Evolutionary conservation across 148 eudicot genomes (phyloP), one percentile per base, ranked within the genome.

Genomic region (Silene conica): DNA sequence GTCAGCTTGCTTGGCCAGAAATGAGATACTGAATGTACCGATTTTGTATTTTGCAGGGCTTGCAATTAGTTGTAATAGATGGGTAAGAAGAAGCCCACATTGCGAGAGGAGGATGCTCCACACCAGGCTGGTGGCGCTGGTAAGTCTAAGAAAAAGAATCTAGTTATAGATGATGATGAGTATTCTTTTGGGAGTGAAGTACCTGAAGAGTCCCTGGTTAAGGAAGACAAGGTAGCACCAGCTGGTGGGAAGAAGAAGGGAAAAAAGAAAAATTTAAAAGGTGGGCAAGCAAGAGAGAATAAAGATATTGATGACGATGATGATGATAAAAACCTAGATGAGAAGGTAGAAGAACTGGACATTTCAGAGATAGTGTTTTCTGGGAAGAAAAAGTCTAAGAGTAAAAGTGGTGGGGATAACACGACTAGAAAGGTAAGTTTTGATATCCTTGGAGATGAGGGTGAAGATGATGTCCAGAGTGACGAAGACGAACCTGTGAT

Each of bases 151-250:
- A 92, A 87, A 85, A 91, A 90, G 86, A 79, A 84, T 25, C 34
- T 73, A 41, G 81, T 81, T 21, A 87, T 90, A 73, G 89, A 86
- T 65, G 98, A 93, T 70, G 97, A 92, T 82, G 97, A 92, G 72
- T 92, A 90, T 72, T 83, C 87, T 0, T 31, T 90, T 43, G 96
- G 81, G 65, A 82, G 83, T 15, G 90, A 86, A 67, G 1, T 84
- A 25, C 75, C 86, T 0, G 93, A 86, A 79, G 91, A 86, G 25
- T 67, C 83, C 9, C 68, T 28, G 31, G 77, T 74, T 63, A 79
- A 69, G 68, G 96, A 80, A 19, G 93, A 87, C 67, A 79, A 82
- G 50, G 72, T 78, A 52, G 85, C 41, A 3, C 79, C 81, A 1
- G 55, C 69, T 21, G 63, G 22, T 14, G 69, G 56, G 54, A 85